Base-by-base conservation (phyloP, 2,329 filamentous ascomycete genomes). In the Ascocoryne sarcoides region DNA sequence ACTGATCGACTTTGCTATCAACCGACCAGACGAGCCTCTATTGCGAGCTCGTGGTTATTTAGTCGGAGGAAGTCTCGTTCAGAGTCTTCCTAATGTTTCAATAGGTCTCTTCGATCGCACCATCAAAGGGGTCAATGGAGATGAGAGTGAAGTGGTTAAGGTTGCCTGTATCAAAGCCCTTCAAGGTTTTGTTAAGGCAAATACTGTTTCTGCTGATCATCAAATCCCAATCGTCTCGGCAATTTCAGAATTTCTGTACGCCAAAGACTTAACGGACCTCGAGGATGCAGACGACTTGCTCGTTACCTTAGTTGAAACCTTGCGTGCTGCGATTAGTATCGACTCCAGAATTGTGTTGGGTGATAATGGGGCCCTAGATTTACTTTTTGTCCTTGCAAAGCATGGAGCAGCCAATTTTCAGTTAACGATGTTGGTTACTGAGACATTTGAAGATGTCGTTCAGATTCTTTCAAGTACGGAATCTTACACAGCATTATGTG, bases 201-300 rank as follows among this genome's bases (percentile, higher is more conserved):
- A 72, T 62, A 55, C 68, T 68, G 65, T 73, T 2, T 57, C 64
- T 5, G 54, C 60, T 5, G 72, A 76, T 43, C 68, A 66, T 33
- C 88, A 95, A 58, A 55, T 66, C 2, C 63, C 70, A 4, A 73
- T 82, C 36, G 70, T 83, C 45, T 62, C 66, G 2, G 69, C 77
- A 16, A 69, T 86, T 30, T 75, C 75, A 1, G 70, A 82, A 26
- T 98, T 89, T 62, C 73, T 96, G 51, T 75, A 81, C 32, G 68
- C 74, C 12, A 88, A 90, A 59, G 88, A 95, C 55, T 70, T 92
- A 36, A 76, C 75, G 38, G 89, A 95, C 14, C 73, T 94, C 35
- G 79, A 84, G 40, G 89, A 95, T 47, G 84, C 85, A 9, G 90
- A 96, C 52, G 92, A 98, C 60, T 75, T 96, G 40, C 79, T 95